Percentiles rank a stretch among this genome's conserved stretches.
Evolutionary conservation across 306 rosid species (phyloP).

Genomic region (Corylus avellana): DNA sequence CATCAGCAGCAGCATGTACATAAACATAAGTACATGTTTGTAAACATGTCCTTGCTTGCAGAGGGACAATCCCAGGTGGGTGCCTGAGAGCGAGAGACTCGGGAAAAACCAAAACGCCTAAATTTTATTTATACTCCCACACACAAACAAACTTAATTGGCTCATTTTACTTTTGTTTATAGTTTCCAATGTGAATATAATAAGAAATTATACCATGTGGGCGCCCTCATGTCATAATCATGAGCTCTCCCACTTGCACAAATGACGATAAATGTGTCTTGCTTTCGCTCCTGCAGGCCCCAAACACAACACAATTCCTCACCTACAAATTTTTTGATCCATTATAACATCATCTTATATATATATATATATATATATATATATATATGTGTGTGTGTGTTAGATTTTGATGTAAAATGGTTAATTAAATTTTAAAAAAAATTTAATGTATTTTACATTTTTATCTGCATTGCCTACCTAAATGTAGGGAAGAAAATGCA

Average conservation of each 20-base stretch:
- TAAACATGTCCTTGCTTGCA: constrained; percentile 18
- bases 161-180: constrained; percentile 21
- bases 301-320: neutral
- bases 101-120: constrained; percentile 16
- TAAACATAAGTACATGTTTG: constrained; percentile 5
- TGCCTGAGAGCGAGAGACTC: neutral
- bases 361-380: too few species aligned
- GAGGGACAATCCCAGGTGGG: constrained; percentile 25
- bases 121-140: neutral
- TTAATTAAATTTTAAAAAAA: too few species aligned
- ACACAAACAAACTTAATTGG: constrained; percentile 13
- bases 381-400: too few species aligned
- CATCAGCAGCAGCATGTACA: constrained; percentile 12
- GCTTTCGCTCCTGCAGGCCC: neutral
- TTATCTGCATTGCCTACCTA: too few species aligned
- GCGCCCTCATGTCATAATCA: constrained; percentile 33
- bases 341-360: neutral
- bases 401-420: too few species aligned
- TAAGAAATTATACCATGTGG: constrained; percentile 23
- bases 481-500: too few species aligned
- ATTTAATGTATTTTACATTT: too few species aligned
- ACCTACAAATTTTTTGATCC: neutral
- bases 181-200: neutral
- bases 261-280: constrained; percentile 32
- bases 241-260: constrained; percentile 33